Conservation (phyloP, 306 rosid species). For the Vigna angularis region DNA sequence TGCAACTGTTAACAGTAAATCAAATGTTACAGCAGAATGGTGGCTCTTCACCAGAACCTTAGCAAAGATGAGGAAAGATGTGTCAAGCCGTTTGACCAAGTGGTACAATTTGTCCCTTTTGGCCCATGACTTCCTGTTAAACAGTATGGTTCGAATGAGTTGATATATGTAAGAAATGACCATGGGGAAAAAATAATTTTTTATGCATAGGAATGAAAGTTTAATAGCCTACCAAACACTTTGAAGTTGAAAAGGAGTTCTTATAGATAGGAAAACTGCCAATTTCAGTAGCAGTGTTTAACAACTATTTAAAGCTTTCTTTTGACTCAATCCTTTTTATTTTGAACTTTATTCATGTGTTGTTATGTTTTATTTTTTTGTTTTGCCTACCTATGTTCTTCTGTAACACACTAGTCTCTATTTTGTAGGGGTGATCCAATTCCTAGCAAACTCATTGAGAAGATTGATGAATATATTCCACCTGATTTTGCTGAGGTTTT, state of each 20-base stretch:
- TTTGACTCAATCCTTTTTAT: conserved; percentile 29
- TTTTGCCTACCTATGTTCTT: conserved; percentile 34
- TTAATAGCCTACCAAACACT: conserved; percentile 20
- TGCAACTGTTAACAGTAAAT: conserved; percentile 54
- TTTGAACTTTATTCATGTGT: conserved; percentile 22
- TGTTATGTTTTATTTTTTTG: conserved; percentile 27
- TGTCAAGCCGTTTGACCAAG: conserved; percentile 65
- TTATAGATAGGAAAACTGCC: neutral
- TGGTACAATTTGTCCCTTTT: conserved; percentile 62
- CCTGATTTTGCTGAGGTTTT: conserved; percentile 79
- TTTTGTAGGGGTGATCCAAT: conserved; percentile 87
- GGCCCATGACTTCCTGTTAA: conserved; percentile 30
- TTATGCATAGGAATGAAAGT: conserved; percentile 28
- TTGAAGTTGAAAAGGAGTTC: conserved; percentile 17
- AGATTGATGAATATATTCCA: conserved; percentile 80
- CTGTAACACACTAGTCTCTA: conserved; percentile 24
- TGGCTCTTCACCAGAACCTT: conserved; percentile 66
- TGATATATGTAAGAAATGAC: conserved; percentile 24
- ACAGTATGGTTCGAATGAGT: conserved; percentile 7
- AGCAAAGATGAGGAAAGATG: conserved; percentile 71
- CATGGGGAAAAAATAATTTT: neutral
- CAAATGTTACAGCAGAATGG: conserved; percentile 71
- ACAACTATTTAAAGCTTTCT: conserved; percentile 26
- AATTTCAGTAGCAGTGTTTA: conserved; percentile 30
- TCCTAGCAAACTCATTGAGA: conserved; percentile 75